Evolutionary conservation across 345 rosid species (phyloP).

Genomic region (Alliaria petiolata): DNA sequence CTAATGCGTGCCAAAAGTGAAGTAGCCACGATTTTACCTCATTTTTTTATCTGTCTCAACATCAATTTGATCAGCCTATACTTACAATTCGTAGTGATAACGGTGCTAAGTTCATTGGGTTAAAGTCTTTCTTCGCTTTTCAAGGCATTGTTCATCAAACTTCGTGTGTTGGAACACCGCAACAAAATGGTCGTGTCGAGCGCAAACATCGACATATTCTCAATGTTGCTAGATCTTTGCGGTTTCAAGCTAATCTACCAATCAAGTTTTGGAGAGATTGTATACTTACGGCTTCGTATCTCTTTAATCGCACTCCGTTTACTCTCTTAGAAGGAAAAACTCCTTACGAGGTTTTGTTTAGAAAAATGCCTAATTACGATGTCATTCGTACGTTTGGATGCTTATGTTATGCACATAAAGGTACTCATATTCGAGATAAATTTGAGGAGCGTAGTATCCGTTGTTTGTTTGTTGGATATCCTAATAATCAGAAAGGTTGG

Average conservation of each 20-base stretch:
- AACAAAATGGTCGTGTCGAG: background rate
- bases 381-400: background rate
- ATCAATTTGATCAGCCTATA: too few relatives aligned
- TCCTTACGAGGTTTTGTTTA: too few relatives aligned
- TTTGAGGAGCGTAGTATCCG: background rate
- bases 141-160: background rate
- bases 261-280: too few relatives aligned
- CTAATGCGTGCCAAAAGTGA: background rate
- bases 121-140: too few relatives aligned
- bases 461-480: background rate
- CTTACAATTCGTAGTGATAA: too few relatives aligned
- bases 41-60: too few relatives aligned
- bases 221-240: background rate
- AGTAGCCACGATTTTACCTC: too few relatives aligned
- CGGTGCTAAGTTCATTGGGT: too few relatives aligned
- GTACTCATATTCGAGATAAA: background rate
- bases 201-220: background rate
- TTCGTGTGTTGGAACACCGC: background rate
- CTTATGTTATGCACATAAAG: background rate
- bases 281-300: too few relatives aligned
- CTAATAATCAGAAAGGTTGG: background rate
- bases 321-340: background rate
- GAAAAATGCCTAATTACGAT: background rate
- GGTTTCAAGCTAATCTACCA: background rate
- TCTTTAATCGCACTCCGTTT: background rate